A percentile compares a stretch with the other conserved stretches of the same genome.
Conservation (phyloP, 2,329 filamentous ascomycete species). For the Amphichorda felina region DNA sequence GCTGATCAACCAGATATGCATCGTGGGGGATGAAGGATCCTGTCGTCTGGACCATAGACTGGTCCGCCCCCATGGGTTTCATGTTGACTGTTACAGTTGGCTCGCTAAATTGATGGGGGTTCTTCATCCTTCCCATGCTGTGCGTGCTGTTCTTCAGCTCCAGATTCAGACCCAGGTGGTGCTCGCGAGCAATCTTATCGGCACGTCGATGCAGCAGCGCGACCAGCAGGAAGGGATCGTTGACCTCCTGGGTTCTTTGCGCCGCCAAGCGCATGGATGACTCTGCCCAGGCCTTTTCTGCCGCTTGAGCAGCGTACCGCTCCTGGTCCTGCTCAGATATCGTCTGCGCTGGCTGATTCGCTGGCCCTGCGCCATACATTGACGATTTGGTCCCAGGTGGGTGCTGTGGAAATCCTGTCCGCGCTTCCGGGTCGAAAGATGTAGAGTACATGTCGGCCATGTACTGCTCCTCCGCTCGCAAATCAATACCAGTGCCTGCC, state of each 20-base stretch:
- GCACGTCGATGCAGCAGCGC: constrained; percentile 47
- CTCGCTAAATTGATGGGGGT: constrained; percentile 34
- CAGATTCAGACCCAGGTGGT: constrained; percentile 42
- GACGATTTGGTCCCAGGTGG: constrained; percentile 40
- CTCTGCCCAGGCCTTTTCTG: constrained; percentile 53
- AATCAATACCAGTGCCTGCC: constrained; percentile 73
- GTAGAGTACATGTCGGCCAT: constrained; percentile 56
- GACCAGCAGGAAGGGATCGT: constrained; percentile 60
- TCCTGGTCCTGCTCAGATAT: constrained; percentile 39
- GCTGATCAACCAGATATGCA: constrained; percentile 65
- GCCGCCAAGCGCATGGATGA: constrained; percentile 51
- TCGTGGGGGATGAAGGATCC: constrained; percentile 66
- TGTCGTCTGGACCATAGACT: constrained; percentile 47
- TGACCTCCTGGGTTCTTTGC: constrained; percentile 55
- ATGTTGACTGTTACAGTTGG: constrained; percentile 41
- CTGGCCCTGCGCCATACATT: constrained; percentile 54
- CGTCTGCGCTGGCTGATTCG: constrained; percentile 47
- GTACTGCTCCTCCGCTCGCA: constrained; percentile 77
- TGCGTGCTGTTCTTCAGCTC: constrained; percentile 37
- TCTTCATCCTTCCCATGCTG: constrained; percentile 34
- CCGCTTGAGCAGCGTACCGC: constrained; percentile 52
- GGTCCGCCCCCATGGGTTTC: constrained; percentile 44
- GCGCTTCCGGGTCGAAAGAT: constrained; percentile 33
- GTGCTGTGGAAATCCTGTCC: constrained; percentile 39
- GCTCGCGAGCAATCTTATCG: constrained; percentile 44